Evolutionary conservation across 1,284 basidiomycete genomes (phyloP).

Genomic region (Fomes fomentarius): DNA sequence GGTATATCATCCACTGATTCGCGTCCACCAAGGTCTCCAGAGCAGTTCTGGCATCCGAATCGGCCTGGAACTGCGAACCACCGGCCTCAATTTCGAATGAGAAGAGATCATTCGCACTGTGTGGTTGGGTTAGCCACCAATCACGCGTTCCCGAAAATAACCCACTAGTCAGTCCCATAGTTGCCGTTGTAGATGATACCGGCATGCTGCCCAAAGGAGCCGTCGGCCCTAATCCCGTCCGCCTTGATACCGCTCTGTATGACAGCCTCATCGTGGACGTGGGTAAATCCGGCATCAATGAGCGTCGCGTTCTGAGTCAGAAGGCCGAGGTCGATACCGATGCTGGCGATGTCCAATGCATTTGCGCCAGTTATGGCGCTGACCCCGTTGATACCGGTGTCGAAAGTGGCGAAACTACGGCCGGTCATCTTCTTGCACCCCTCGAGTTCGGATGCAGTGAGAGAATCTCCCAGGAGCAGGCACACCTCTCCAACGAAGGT

Average conservation of each 20-base stretch:
- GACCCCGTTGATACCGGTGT: conserved; percentile 46
- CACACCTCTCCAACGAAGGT: conserved; percentile 58
- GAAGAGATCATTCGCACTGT: conserved; percentile 37
- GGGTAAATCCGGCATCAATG: conserved; percentile 50
- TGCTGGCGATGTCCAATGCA: conserved; percentile 57
- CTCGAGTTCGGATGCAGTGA: conserved; percentile 44
- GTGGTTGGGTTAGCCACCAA: not conserved
- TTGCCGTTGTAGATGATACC: conserved; percentile 68
- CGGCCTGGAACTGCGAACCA: conserved; percentile 53
- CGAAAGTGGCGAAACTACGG: conserved; percentile 56
- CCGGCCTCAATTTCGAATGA: conserved; percentile 54
- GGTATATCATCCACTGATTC: conserved; percentile 68
- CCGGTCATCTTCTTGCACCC: conserved; percentile 55
- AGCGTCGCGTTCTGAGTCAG: conserved; percentile 46
- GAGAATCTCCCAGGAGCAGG: conserved; percentile 50
- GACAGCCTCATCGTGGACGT: conserved; percentile 52
- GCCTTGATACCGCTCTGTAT: conserved; percentile 46
- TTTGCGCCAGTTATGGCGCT: conserved; percentile 65
- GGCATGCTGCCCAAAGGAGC: conserved; percentile 63
- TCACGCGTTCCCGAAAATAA: not conserved
- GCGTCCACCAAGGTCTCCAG: conserved; percentile 55
- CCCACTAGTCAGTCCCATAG: conserved; percentile 66
- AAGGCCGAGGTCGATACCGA: conserved; percentile 57
- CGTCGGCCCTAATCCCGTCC: conserved; percentile 68
- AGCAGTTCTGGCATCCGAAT: conserved; percentile 41